Evolutionary conservation across 352 stramenopile genomes (phyloP).

Genomic region (Plasmopara muralis): DNA sequence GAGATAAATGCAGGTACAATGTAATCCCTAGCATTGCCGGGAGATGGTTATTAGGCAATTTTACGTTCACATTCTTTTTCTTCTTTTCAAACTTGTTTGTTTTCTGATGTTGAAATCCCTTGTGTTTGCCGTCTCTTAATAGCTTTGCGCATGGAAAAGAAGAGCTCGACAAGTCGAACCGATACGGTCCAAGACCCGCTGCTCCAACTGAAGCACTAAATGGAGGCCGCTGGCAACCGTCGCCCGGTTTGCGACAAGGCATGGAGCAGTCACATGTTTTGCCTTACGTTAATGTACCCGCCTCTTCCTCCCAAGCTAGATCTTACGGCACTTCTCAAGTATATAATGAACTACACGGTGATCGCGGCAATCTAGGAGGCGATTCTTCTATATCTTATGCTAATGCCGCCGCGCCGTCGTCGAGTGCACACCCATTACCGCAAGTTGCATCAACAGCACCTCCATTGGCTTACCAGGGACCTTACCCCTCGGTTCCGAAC

Average conservation of each 20-base stretch:
- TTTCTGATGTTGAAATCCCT: constrained; percentile 26
- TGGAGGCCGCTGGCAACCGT: constrained; percentile 26
- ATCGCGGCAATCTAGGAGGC: constrained; percentile 19
- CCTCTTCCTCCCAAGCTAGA: constrained; percentile 40
- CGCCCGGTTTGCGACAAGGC: constrained; percentile 13
- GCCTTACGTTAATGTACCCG: constrained; percentile 22
- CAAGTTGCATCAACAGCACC: constrained; percentile 2
- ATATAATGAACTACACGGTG: constrained; percentile 60
- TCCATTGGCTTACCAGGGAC: constrained; percentile 12
- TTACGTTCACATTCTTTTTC: constrained; percentile 3
- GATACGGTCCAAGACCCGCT: constrained; percentile 14
- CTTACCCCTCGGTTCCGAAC: constrained; percentile 6
- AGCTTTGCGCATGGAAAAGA: constrained; percentile 81
- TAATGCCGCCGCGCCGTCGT: constrained; percentile 25
- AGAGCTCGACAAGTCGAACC: constrained; percentile 38
- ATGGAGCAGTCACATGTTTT: constrained; percentile 16
- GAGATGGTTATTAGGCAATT: constrained; percentile 9
- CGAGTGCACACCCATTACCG: constrained; percentile 1
- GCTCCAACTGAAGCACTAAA: constrained; percentile 12
- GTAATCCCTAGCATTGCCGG: constrained; percentile 18
- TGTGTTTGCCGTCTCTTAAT: constrained; percentile 19
- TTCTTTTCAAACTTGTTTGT: constrained; percentile 18
- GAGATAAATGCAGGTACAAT: constrained; percentile 78
- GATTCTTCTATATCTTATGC: constrained; percentile 46
- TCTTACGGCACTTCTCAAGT: constrained; percentile 46